Conservation (phyloP, 108 stramenopile species). For the Mediolabrus comicus region DNA sequence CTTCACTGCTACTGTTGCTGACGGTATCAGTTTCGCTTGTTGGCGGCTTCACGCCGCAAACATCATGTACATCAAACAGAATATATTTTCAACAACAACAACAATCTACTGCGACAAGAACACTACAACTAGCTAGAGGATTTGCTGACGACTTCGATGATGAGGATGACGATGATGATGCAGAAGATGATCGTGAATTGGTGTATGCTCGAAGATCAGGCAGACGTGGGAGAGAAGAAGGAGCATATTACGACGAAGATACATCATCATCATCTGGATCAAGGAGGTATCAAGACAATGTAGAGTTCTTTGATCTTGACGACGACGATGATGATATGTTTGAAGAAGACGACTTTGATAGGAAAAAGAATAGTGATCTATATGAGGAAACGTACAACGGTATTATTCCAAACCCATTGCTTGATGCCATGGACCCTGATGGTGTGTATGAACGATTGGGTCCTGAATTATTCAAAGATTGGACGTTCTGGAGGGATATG, state of each 20-base stretch:
- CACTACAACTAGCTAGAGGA: neutral
- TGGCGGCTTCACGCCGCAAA: neutral
- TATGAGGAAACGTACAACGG: constrained; percentile 26
- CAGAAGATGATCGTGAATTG: constrained; percentile 22
- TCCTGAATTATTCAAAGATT: constrained; percentile 42
- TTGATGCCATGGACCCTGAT: constrained; percentile 49
- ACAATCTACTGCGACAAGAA: neutral
- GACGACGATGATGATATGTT: constrained; percentile 24
- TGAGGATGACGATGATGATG: constrained; percentile 3
- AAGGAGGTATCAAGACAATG: constrained; percentile 25
- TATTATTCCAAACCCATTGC: constrained; percentile 44
- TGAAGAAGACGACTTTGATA: constrained; percentile 15
- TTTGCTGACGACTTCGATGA: constrained; percentile 3
- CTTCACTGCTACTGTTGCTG: neutral
- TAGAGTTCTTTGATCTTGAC: constrained; percentile 48
- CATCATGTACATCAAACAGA: neutral
- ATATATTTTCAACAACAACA: neutral
- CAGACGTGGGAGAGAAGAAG: constrained; percentile 13
- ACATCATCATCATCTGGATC: constrained; percentile 7
- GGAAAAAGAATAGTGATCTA: neutral
- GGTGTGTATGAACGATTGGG: constrained; percentile 46
- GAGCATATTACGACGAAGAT: constrained; percentile 5
- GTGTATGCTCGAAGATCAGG: constrained; percentile 22
- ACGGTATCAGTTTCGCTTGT: neutral
- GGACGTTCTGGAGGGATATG: constrained; percentile 46